Base-by-base conservation (phyloP, 164 flowering plant genomes). In the Tetracentron sinense region DNA sequence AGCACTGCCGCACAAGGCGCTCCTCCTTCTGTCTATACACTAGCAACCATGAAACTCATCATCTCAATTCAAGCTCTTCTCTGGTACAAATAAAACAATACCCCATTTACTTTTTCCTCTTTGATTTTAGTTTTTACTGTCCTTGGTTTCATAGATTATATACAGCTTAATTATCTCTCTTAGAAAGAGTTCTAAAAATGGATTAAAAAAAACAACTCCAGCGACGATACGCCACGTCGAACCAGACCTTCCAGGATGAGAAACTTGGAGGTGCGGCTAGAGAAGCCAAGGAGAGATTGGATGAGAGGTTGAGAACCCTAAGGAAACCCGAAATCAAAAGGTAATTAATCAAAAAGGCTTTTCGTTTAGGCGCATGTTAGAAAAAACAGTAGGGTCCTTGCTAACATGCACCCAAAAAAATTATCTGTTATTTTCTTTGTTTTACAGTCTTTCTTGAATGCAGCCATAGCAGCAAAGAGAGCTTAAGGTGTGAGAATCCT, bases 231-330 rank as follows among this genome's bases (percentile, higher is more conserved):
- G 21, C n/a, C n/a, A n/a, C 66, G 17, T 29, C 55, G 20, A 70
- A 65, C 42, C 70, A 74, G 57, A 71, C 61, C 28, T 19, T 66
- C 28, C 69, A 69, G 21, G 81, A 75, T 69, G 83, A 79, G 64
- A 79, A 82, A 58, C 82, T 91, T 17, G 91, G 78, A 59, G 82
- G 67, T 46, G 77, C 47, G 15, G 97, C 89, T 17, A 82, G 88
- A 77, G 89, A 85, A 69, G 96, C 97, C 50, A 91, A 85, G 69
- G 86, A 79, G 61, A 81, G 97, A 64, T 56, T 91, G 33, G 92
- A 88, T 71, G 85, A 78, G 67, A 78, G 81, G 71, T 61, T 92
- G 44, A 81, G 78, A 59, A 58, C 71, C 38, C 82, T 61, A 46
- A 66, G 71, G 26, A 79, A 80, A 65, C 72, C 79, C 46, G 75